Conservation (phyloP, 2,329 filamentous ascomycete genomes). For the Penicillium sp. region DNA sequence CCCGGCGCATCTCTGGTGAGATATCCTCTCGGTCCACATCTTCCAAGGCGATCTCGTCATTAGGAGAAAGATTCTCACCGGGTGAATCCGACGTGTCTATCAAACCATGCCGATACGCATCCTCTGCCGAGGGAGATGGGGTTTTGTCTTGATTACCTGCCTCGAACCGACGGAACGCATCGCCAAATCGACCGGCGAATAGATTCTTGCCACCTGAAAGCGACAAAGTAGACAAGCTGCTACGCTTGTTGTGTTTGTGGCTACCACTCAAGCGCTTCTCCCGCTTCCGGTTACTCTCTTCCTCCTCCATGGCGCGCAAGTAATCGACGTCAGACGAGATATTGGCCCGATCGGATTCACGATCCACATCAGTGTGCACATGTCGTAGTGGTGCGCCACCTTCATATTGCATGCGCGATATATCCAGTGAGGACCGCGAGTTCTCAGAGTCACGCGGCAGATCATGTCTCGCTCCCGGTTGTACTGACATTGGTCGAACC, state of each 20-base stretch:
- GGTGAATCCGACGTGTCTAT: conserved; percentile 68
- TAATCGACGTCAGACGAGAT: conserved; percentile 82
- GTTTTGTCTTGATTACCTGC: conserved; percentile 46
- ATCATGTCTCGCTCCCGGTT: conserved; percentile 78
- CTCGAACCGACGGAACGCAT: conserved; percentile 92
- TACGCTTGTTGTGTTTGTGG: conserved; percentile 66
- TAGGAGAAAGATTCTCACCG: conserved; percentile 50
- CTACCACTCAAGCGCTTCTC: conserved; percentile 58
- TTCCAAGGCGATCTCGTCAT: conserved; percentile 52
- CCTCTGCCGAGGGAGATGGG: conserved; percentile 44
- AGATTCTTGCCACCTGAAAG: conserved; percentile 75
- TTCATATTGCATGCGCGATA: conserved; percentile 36
- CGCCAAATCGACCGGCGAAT: conserved; percentile 84
- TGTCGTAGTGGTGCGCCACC: conserved; percentile 36
- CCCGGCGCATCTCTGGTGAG: conserved; percentile 83
- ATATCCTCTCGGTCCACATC: conserved; percentile 68
- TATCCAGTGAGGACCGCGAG: conserved; percentile 44
- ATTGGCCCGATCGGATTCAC: conserved; percentile 47
- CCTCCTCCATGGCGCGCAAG: conserved; percentile 70
- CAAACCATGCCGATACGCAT: conserved; percentile 56
- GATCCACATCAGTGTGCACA: conserved; percentile 38
- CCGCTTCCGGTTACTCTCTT: conserved; percentile 58
- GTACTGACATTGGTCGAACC: conserved; percentile 75
- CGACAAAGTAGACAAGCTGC: conserved; percentile 68
- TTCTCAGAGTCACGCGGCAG: conserved; percentile 76